Evolutionary conservation across 2,329 filamentous ascomycete genomes (phyloP).

Genomic region (Colletotrichum lupini): DNA sequence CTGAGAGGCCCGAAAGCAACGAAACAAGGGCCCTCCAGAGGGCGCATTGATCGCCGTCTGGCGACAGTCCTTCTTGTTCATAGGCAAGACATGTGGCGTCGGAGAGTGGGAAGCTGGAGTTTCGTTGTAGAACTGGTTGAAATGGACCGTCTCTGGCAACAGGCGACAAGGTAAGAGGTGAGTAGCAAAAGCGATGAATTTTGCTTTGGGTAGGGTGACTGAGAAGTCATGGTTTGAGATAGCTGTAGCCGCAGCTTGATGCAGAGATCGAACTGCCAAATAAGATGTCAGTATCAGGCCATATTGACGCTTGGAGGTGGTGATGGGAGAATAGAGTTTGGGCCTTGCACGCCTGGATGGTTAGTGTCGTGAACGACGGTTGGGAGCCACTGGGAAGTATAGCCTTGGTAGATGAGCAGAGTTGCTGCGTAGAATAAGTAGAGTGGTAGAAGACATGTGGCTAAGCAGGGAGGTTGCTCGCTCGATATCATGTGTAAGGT

Average conservation of each 20-base stretch:
- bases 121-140: neutral
- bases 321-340: slow-evolving; percentile 19
- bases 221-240: slow-evolving; percentile 31
- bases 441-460: slow-evolving; percentile 25
- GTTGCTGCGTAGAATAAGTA: slow-evolving; percentile 18
- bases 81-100: slow-evolving; percentile 32
- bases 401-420: slow-evolving; percentile 27
- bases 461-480: slow-evolving; percentile 13
- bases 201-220: slow-evolving; percentile 11
- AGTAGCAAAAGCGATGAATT: neutral
- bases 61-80: slow-evolving; percentile 1
- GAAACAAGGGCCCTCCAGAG: slow-evolving; percentile 2
- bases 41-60: slow-evolving; percentile 24
- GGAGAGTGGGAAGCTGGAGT: slow-evolving; percentile 15
- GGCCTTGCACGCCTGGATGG: slow-evolving; percentile 7
- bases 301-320: slow-evolving; percentile 17
- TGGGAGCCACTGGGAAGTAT: neutral
- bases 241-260: slow-evolving; percentile 24
- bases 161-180: neutral
- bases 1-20: neutral
- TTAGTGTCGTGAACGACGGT: slow-evolving; percentile 27
- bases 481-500: neutral
- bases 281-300: slow-evolving; percentile 31
- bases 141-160: neutral
- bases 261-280: slow-evolving; percentile 33